Conservation (phyloP, 2,329 filamentous ascomycete species). For the Hymenoscyphus fructigenus region DNA sequence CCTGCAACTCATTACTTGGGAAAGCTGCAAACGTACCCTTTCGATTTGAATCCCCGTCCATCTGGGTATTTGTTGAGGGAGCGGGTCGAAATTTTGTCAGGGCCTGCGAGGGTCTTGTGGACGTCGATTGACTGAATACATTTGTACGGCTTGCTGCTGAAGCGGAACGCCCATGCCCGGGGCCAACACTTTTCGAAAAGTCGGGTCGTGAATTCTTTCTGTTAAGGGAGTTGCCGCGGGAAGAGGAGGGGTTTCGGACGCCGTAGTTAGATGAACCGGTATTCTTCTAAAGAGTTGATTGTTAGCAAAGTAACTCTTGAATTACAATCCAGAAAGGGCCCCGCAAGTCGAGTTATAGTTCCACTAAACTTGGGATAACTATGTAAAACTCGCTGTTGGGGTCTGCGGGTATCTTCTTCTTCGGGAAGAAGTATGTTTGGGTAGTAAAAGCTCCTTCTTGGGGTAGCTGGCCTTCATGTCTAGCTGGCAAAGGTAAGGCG, state of each 20-base stretch:
- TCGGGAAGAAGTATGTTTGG: not conserved
- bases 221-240: not conserved
- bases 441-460: not conserved
- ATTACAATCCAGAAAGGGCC: not conserved
- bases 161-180: constrained; percentile 46
- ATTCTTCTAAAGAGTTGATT: not conserved
- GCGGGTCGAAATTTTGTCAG: constrained; percentile 42
- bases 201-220: constrained; percentile 46
- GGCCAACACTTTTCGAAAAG: constrained; percentile 59
- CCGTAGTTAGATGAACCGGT: not conserved
- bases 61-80: constrained; percentile 39
- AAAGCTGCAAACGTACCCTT: constrained; percentile 47
- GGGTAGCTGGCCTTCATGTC: not conserved
- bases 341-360: not conserved
- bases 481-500: not conserved
- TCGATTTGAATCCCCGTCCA: constrained; percentile 41
- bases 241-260: not conserved
- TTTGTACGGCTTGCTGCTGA: constrained; percentile 44
- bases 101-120: constrained; percentile 44
- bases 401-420: not conserved
- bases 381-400: not conserved
- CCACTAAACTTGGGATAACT: not conserved
- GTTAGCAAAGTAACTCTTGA: not conserved
- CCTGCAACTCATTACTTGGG: constrained; percentile 31
- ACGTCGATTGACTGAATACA: constrained; percentile 47